Conservation (phyloP, 441 rosid species). For the Bocquillonia castaneifolia region DNA sequence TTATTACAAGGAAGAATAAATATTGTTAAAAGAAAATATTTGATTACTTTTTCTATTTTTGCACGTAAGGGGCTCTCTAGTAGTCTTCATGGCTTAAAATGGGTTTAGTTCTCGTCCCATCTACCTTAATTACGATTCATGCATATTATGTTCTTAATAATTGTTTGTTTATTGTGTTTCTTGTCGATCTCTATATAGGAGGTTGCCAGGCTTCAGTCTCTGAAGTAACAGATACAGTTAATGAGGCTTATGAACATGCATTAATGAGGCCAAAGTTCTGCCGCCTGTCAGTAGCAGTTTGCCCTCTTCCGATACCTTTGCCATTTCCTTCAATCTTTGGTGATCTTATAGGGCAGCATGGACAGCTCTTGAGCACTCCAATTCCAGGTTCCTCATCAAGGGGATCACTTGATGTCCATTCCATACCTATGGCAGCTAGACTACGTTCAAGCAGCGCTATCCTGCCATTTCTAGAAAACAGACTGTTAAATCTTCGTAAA, state of each 20-base stretch:
- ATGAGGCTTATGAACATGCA: conserved; percentile 39
- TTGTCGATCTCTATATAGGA: conserved; percentile 26
- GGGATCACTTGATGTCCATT: conserved; percentile 74
- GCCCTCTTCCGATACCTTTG: conserved; percentile 86
- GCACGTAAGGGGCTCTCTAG: background rate
- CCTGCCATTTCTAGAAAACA: conserved; percentile 60
- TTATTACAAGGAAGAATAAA: background rate
- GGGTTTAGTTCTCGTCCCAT: background rate
- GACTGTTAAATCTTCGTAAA: conserved; percentile 49
- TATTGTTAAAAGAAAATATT: background rate
- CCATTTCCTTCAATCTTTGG: conserved; percentile 89
- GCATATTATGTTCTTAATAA: background rate
- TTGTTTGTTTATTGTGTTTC: background rate
- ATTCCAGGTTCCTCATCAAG: conserved; percentile 33
- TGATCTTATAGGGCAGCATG: conserved; percentile 52
- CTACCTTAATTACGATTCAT: background rate
- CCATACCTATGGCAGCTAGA: conserved; percentile 68
- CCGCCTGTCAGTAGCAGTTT: conserved; percentile 53
- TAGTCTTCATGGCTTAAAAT: background rate
- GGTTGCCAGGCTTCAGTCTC: conserved; percentile 45
- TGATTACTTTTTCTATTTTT: background rate
- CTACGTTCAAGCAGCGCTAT: conserved; percentile 58
- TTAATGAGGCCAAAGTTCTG: conserved; percentile 50
- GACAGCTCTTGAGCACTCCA: conserved; percentile 65
- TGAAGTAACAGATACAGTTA: conserved; percentile 55